Base-by-base conservation (phyloP, 805 yeast genomes). In the Schwanniomyces occidentalis region DNA sequence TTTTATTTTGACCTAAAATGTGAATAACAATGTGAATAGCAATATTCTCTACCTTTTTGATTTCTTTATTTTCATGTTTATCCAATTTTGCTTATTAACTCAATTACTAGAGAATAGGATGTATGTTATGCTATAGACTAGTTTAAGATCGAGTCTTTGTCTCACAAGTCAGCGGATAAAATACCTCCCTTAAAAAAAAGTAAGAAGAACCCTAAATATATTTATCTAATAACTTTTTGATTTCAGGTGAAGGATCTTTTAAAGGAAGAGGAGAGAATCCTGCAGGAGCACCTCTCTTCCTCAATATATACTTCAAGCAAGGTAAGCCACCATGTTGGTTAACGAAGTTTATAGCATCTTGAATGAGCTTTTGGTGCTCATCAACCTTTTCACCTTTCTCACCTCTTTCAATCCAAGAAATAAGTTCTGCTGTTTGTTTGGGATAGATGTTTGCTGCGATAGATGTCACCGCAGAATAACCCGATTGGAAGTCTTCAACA, bases 191-290 rank as follows among this genome's bases (percentile, higher is more conserved):
- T n/a, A n/a, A n/a, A n/a, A n/a, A n/a, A n/a, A n/a, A n/a, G n/a
- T n/a, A n/a, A n/a, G n/a, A n/a, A n/a, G n/a, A n/a, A n/a, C n/a
- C n/a, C n/a, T n/a, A n/a, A n/a, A 16, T 19, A 12, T 26, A 26
- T 26, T 16, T 26, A 8, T 26, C 28, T 26, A 26, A 16, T 10
- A 26, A 5, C n/a, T 10, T 5, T 13, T 20, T 6, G 12, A 21
- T 19, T 5, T 29, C 24, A 4, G 32, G 9, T 8, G 32, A 20
- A 12, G 32, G 31, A 9, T 29, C 32, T 9, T 13, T 29, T 29
- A 19, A 18, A n/a, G 24, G 32, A 8, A 18, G 17, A 8, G 32
- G 23, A 29, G 18, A 29, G 24, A 29, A 29, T 13, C 32, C 32
- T 9, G 25, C 24, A 19, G 24, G 7, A 15, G 21, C 24, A 13